A percentile compares a stretch with the other conserved stretches of the same genome.
Evolutionary conservation across 495 filamentous ascomycete species (phyloP).

Genomic region (Penicillium samsonianum): DNA sequence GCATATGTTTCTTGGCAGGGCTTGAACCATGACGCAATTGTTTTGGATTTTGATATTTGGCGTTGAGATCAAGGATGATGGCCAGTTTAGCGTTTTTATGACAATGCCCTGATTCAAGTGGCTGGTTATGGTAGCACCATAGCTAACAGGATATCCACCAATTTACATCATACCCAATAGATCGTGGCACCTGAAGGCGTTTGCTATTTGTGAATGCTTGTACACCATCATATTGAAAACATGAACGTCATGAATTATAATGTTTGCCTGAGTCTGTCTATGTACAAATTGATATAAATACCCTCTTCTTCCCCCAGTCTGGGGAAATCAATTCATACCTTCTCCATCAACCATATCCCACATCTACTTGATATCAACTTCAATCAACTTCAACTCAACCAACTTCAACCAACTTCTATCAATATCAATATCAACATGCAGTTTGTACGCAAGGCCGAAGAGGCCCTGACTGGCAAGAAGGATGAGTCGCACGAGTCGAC

Average conservation of each 20-base stretch:
- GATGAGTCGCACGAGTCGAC: conserved; percentile 8
- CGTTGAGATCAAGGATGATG: background rate
- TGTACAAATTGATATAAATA: background rate
- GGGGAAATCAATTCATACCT: background rate
- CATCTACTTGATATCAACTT: background rate
- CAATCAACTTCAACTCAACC: background rate
- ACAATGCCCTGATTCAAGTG: conserved; percentile 7
- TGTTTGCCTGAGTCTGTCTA: background rate
- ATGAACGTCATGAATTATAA: background rate
- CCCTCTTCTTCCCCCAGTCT: background rate
- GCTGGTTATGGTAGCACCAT: background rate
- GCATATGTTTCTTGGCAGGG: conserved; percentile 2
- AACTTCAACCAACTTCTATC: background rate
- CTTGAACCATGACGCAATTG: conserved; percentile 1
- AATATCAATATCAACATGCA: conserved; percentile 10
- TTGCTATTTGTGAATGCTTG: background rate
- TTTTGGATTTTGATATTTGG: background rate
- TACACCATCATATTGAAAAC: background rate
- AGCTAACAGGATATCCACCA: background rate
- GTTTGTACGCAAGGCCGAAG: conserved; percentile 17
- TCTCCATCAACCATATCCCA: background rate
- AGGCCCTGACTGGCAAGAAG: conserved; percentile 14
- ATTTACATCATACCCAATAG: background rate
- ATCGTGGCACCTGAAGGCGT: background rate
- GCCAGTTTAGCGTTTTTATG: background rate